Evolutionary conservation across 352 stramenopile genomes (phyloP).

Genomic region (Globisporangium heterothallicum): DNA sequence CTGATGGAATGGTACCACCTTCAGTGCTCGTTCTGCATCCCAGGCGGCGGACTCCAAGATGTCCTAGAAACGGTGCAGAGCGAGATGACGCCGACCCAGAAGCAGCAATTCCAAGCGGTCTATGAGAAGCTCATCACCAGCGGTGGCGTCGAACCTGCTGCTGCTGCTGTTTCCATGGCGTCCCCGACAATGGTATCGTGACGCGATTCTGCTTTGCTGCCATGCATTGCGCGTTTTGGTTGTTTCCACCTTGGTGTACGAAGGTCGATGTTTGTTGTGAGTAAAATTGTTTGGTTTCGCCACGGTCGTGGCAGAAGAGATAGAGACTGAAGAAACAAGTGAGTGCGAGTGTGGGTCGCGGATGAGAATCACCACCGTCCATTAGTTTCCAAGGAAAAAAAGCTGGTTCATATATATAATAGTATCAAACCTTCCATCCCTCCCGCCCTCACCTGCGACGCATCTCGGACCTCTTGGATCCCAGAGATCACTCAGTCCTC

Average conservation of each 20-base stretch:
- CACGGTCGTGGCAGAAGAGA: not conserved
- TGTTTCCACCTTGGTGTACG: not conserved
- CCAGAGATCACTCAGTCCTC: slow-evolving; percentile 60
- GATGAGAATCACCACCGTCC: not conserved
- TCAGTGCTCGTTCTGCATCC: slow-evolving; percentile 47
- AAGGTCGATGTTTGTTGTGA: not conserved
- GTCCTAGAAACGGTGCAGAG: slow-evolving; percentile 55
- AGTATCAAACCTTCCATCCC: not conserved
- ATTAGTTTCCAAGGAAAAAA: not conserved
- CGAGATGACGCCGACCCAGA: slow-evolving; percentile 54
- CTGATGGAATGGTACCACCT: slow-evolving; percentile 85
- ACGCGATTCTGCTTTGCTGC: too few relatives aligned
- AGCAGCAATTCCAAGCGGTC: slow-evolving; percentile 42
- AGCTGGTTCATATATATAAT: not conserved
- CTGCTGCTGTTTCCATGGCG: slow-evolving; percentile 1
- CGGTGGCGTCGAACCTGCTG: not conserved
- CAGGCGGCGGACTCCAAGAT: slow-evolving; percentile 38
- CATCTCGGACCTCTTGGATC: too few relatives aligned
- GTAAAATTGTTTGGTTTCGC: not conserved
- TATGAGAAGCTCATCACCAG: slow-evolving; percentile 19
- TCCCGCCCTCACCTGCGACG: too few relatives aligned
- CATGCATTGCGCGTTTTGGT: not conserved
- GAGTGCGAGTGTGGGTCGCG: not conserved
- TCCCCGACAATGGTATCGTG: slow-evolving; percentile 14
- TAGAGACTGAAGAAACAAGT: not conserved